A percentile compares a stretch with the other conserved stretches of the same genome.
phyloP scores from a whole-genome alignment of 345 rosid species.

The Alliaria petiolata region DNA sequence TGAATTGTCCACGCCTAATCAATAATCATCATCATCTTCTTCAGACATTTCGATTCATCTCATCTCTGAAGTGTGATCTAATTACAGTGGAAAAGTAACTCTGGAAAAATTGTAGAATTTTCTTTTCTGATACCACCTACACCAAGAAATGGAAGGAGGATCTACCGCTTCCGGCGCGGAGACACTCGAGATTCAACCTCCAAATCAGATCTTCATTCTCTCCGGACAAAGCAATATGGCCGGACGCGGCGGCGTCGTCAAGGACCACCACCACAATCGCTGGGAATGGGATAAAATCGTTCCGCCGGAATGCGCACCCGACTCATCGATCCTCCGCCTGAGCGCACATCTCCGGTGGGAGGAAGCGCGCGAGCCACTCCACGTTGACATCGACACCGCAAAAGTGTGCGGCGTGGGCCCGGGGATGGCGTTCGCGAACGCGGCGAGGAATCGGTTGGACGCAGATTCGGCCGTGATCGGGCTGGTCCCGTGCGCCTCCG shows the following conservation, averaged over 20 bases:
- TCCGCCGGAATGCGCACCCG: slow-evolving; percentile 57
- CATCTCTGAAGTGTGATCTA: background rate
- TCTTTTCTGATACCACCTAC: background rate
- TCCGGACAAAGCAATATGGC: slow-evolving; percentile 97
- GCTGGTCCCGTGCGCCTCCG: slow-evolving; percentile 82
- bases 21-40: background rate
- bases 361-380: slow-evolving; percentile 70
- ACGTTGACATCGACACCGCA: slow-evolving; percentile 60
- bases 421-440: slow-evolving; percentile 82
- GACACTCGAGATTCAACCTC: slow-evolving; percentile 5
- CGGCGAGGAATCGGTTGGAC: slow-evolving; percentile 31
- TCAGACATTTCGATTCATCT: background rate
- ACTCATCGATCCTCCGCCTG: slow-evolving; percentile 60
- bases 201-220: slow-evolving; percentile 65
- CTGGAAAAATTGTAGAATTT: background rate
- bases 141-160: slow-evolving; percentile 18
- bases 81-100: background rate
- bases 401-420: slow-evolving; percentile 86
- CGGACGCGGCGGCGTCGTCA: slow-evolving; percentile 79
- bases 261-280: slow-evolving; percentile 34
- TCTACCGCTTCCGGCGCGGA: background rate
- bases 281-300: slow-evolving; percentile 62
- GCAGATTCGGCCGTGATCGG: slow-evolving; percentile 33
- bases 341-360: slow-evolving; percentile 64
- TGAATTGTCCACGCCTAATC: slow-evolving; percentile 11